A percentile compares a stretch with the other conserved stretches of the same genome.
Evolutionary conservation across 2,329 filamentous ascomycete genomes (phyloP).

Genomic region (Botrytis tulipae): DNA sequence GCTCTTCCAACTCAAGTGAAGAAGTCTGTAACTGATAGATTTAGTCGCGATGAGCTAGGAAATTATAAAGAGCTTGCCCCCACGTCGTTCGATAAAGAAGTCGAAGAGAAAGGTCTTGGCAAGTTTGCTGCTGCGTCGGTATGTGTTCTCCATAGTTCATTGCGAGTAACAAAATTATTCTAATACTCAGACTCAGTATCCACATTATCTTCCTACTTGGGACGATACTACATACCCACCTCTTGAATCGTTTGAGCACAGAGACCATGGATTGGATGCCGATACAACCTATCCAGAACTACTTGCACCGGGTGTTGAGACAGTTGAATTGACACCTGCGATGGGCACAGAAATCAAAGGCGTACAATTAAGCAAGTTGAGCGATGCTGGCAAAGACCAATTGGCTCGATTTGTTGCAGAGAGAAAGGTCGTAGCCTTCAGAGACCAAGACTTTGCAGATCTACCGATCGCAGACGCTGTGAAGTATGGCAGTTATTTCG

Average conservation of each 20-base stretch:
- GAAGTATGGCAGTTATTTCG: slow-evolving; percentile 72
- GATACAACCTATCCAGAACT: slow-evolving; percentile 69
- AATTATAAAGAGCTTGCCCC: slow-evolving; percentile 37
- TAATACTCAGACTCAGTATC: slow-evolving; percentile 14
- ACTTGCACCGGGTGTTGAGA: slow-evolving; percentile 50
- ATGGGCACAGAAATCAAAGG: slow-evolving; percentile 72
- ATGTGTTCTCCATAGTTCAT: slow-evolving; percentile 13
- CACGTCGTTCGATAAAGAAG: slow-evolving; percentile 35
- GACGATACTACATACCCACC: slow-evolving; percentile 61
- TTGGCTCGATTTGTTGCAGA: slow-evolving; percentile 72
- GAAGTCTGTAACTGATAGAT: slow-evolving; percentile 25
- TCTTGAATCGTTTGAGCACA: slow-evolving; percentile 67
- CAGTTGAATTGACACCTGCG: slow-evolving; percentile 65
- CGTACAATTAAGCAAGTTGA: slow-evolving; percentile 68
- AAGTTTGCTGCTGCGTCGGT: slow-evolving; percentile 35
- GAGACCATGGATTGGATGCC: slow-evolving; percentile 74
- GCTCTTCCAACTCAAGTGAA: slow-evolving; percentile 25
- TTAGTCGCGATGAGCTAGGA: slow-evolving; percentile 29
- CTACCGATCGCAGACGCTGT: slow-evolving; percentile 69
- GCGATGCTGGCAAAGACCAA: slow-evolving; percentile 69
- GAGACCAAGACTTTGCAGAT: slow-evolving; percentile 69
- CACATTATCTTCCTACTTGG: slow-evolving; percentile 72
- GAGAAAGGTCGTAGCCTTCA: slow-evolving; percentile 77
- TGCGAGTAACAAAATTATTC: not conserved
- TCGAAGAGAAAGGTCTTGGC: slow-evolving; percentile 35